Conservation (phyloP, 2,329 filamentous ascomycete genomes). For the Stemphylium beticola region DNA sequence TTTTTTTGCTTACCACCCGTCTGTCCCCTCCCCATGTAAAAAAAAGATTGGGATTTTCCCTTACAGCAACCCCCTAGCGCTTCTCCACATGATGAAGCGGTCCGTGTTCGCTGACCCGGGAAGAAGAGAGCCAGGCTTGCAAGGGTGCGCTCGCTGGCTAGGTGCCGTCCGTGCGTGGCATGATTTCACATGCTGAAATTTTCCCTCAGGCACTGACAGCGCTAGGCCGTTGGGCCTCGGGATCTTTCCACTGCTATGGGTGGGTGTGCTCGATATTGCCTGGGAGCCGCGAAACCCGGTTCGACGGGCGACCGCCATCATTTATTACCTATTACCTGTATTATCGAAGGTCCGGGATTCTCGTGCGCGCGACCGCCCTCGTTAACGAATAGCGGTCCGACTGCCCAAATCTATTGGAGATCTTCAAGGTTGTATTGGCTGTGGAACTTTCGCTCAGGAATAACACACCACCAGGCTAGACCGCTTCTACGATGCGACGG, state of each 20-base stretch:
- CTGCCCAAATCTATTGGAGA: neutral
- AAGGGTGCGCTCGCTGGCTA: neutral
- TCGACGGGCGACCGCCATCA: neutral
- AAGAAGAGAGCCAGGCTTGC: neutral
- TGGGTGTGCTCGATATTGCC: constrained; percentile 14
- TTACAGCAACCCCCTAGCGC: constrained; percentile 5
- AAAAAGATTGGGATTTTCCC: neutral
- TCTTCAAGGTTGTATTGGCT: constrained; percentile 9
- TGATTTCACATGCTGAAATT: constrained; percentile 10
- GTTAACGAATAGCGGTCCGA: constrained; percentile 2
- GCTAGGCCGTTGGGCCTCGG: constrained; percentile 19
- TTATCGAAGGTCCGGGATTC: constrained; percentile 1
- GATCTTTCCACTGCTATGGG: constrained; percentile 19
- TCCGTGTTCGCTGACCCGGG: neutral
- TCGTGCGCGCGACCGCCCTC: neutral
- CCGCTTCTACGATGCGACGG: constrained; percentile 7
- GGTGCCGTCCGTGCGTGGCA: neutral
- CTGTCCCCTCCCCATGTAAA: neutral
- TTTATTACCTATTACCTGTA: constrained; percentile 1
- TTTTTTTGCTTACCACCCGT: constrained; percentile 5
- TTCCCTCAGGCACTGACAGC: neutral
- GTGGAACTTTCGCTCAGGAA: neutral
- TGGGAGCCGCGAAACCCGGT: constrained; percentile 10
- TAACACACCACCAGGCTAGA: neutral
- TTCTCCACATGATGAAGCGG: constrained; percentile 13